phyloP scores from a whole-genome alignment of 2,329 filamentous ascomycete species.

The Alternaria burnsii region DNA sequence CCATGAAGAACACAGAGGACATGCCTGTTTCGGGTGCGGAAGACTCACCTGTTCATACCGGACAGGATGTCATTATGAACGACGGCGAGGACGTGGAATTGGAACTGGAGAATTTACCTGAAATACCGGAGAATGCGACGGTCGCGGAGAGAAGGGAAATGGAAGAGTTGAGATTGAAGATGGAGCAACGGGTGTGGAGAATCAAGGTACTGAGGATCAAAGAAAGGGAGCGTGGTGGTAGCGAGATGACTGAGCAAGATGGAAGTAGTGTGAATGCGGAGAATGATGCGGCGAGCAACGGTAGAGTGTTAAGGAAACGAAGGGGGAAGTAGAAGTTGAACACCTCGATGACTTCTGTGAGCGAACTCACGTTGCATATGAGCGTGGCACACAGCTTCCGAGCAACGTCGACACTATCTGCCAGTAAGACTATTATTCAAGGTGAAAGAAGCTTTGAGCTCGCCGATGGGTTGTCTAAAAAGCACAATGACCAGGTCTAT shows the following conservation, averaged over 20 bases:
- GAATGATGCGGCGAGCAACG: neutral
- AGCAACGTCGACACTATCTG: rapidly evolving
- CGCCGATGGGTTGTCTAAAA: neutral
- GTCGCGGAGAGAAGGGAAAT: constrained; percentile 7
- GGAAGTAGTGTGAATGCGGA: neutral
- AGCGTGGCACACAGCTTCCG: neutral
- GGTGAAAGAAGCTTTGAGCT: too few species aligned
- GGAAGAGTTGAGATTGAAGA: constrained; percentile 11
- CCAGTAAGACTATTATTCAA: too few species aligned
- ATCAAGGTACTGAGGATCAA: constrained; percentile 11
- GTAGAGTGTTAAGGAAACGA: neutral
- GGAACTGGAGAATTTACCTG: neutral
- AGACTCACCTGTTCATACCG: neutral
- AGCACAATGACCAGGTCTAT: neutral
- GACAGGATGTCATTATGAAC: neutral
- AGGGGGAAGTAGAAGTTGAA: neutral
- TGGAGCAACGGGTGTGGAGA: constrained; percentile 15
- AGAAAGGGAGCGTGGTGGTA: neutral
- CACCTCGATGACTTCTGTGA: rapidly evolving
- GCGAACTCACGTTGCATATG: neutral
- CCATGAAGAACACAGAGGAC: neutral
- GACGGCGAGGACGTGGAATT: neutral
- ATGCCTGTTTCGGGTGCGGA: neutral
- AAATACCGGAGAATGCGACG: constrained; percentile 4
- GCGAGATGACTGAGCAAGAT: neutral